These are phyloP conservation scores for Saksenaea vasiformis DNA, from an alignment of 371 early-diverging fungal genomes.

Conservation along the genomic window DNA sequence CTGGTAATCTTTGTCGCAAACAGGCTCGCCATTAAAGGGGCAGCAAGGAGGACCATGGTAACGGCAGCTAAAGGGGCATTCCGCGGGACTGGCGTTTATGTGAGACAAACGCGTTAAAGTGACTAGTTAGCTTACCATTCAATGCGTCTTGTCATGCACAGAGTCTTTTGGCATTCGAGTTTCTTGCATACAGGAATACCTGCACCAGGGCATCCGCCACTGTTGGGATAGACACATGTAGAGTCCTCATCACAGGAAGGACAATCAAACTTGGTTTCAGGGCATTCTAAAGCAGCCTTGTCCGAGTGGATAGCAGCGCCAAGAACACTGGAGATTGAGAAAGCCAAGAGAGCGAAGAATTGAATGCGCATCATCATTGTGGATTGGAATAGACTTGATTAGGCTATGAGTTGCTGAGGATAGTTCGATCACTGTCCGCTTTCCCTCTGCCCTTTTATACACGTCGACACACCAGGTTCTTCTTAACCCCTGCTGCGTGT, in stretches of 20 bases:
- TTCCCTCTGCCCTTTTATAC: background rate
- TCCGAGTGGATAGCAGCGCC: background rate
- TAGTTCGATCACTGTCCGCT: background rate
- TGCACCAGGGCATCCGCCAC: constrained; percentile 25
- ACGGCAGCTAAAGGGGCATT: constrained; percentile 26
- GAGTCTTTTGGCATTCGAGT: background rate
- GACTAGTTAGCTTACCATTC: constrained; percentile 12
- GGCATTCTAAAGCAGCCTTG: constrained; percentile 1
- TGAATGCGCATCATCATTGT: background rate
- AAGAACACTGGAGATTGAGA: background rate
- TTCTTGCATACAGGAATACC: constrained; percentile 20
- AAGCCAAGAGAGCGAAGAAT: background rate
- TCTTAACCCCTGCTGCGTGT: background rate
- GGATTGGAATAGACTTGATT: background rate
- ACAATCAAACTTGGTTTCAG: constrained; percentile 11
- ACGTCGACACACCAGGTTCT: background rate
- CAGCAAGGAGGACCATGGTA: constrained; percentile 30
- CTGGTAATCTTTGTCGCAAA: constrained; percentile 13
- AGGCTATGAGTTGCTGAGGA: background rate
- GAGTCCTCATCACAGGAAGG: constrained; percentile 23
- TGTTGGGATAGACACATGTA: constrained; percentile 33
- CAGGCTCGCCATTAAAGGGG: constrained; percentile 31
- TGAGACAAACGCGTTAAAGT: background rate
- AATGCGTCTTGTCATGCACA: constrained; percentile 11
- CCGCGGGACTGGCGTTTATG: constrained; percentile 14